Percentiles rank a stretch among this genome's conserved stretches.
Conservation (phyloP, 352 stramenopile species). For the Phytophthora palmivora region DNA sequence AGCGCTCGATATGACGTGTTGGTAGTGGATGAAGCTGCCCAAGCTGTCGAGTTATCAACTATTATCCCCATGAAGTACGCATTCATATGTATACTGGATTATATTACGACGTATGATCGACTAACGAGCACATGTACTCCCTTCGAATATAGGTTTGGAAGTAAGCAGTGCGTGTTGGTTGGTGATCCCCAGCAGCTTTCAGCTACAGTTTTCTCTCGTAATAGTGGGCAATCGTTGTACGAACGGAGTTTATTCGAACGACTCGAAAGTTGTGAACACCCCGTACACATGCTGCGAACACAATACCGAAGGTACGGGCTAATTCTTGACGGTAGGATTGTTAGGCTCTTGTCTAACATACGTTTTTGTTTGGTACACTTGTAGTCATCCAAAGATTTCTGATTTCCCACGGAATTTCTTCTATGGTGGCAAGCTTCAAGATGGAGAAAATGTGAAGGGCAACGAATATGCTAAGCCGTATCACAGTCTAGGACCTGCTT, state of each 20-base stretch:
- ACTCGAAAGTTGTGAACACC: slow-evolving; percentile 87
- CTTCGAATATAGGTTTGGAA: slow-evolving; percentile 88
- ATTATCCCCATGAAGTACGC: slow-evolving; percentile 92
- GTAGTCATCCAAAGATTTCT: slow-evolving; percentile 83
- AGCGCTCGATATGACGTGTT: slow-evolving; percentile 83
- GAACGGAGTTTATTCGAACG: slow-evolving; percentile 94
- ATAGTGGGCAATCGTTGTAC: slow-evolving; percentile 85
- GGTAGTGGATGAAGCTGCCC: slow-evolving; percentile 88
- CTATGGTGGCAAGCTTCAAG: slow-evolving; percentile 85
- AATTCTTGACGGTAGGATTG: background rate
- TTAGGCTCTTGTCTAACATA: slow-evolving; percentile 10
- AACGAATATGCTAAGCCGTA: slow-evolving; percentile 77
- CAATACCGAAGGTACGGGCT: slow-evolving; percentile 79
- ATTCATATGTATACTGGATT: no score
- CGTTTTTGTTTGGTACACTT: background rate
- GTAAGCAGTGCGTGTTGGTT: slow-evolving; percentile 92
- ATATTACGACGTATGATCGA: slow-evolving; percentile 4
- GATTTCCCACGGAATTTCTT: slow-evolving; percentile 88
- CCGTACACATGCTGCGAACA: slow-evolving; percentile 90
- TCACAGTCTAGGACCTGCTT: slow-evolving; percentile 75
- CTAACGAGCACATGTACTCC: slow-evolving; percentile 8
- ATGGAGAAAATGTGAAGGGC: slow-evolving; percentile 81
- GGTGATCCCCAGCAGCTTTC: slow-evolving; percentile 94
- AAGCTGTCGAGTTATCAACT: slow-evolving; percentile 87
- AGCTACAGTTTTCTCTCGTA: slow-evolving; percentile 93